Base-by-base conservation (phyloP, 768 basidiomycete species). In the Mycena indigotica region DNA sequence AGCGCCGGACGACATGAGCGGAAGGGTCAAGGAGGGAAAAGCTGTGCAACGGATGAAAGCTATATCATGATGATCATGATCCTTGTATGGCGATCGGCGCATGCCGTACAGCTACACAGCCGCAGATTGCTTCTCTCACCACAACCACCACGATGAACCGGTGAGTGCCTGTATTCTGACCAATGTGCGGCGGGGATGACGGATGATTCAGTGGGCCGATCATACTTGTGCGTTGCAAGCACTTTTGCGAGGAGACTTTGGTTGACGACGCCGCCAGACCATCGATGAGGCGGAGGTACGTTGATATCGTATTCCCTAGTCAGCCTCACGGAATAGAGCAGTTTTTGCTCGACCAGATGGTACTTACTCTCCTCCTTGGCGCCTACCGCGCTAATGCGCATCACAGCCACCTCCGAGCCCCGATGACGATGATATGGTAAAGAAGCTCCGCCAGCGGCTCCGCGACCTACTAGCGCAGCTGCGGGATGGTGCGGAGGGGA, bases 321-420 rank as follows among this genome's bases (percentile, higher is more conserved):
- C 15, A 29, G 39, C 46, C 35, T 25, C 16, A 15, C 24, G n/a
- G n/a, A n/a, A n/a, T n/a, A n/a, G n/a, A n/a, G n/a, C n/a, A 75
- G 74, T 77, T 74, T 55, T 68, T 77, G 13, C 58, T 77, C 8
- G 75, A 77, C 53, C 75, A 77, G 61, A 64, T 77, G 19, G 73
- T 75, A 51, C 48, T 67, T 63, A 24, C 24, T 4, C 2, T 21
- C 1, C 19, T 5, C 28, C 21, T 12, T 10, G 16, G 15, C 17
- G 30, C 29, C 13, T 21, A 2, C n/a, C 28, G 46, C 15, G n/a
- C 28, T 48, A 3, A 35, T 23, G 57, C 10, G 53, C 17, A 32
- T 21, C 8, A 46, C 50, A 76, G 76, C 74, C 74, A 13, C 74
- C 75, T 2, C 75, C 75, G 5, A 72, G 70, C 26, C 40, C 63